phyloP scores from a whole-genome alignment of 2,329 filamentous ascomycete species.

The Cercospora berteroae region DNA sequence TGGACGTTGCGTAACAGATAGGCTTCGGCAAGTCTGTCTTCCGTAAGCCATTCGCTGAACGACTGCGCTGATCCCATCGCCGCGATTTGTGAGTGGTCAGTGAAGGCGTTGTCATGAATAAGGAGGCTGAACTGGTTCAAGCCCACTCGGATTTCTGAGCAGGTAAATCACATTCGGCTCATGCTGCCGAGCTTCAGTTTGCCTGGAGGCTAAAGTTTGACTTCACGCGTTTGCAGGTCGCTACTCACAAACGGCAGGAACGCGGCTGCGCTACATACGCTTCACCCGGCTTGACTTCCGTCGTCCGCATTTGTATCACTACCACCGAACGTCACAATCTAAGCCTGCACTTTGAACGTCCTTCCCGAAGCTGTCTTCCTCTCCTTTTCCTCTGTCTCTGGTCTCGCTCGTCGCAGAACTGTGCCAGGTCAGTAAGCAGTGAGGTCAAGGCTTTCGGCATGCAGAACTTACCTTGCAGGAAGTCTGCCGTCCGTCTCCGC shows the following conservation, averaged over 20 bases:
- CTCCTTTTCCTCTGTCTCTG: constrained; percentile 95
- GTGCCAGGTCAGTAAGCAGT: constrained; percentile 13
- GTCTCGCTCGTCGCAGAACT: constrained; percentile 94
- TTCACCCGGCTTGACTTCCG: background rate
- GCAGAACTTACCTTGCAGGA: constrained; percentile 75
- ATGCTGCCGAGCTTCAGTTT: background rate
- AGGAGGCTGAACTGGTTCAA: too few species aligned
- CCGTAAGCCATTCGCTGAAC: too few species aligned
- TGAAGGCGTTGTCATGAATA: too few species aligned
- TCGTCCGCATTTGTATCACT: background rate
- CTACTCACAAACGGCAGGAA: background rate
- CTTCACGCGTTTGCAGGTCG: background rate
- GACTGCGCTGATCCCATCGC: too few species aligned
- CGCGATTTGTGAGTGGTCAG: too few species aligned
- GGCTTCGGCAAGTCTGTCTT: background rate
- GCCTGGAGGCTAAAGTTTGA: background rate
- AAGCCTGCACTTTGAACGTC: constrained; percentile 70
- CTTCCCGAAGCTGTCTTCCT: constrained; percentile 96
- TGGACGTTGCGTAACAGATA: background rate
- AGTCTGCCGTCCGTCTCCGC: constrained; percentile 95
- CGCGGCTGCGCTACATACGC: background rate
- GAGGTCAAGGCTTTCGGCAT: background rate
- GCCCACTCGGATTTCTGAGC: too few species aligned
- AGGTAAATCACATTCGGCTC: background rate
- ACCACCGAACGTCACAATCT: background rate